These are phyloP conservation scores for Luzula sylvatica DNA, from an alignment of 176 grass and related monocot genomes.

Conservation along the genomic window DNA sequence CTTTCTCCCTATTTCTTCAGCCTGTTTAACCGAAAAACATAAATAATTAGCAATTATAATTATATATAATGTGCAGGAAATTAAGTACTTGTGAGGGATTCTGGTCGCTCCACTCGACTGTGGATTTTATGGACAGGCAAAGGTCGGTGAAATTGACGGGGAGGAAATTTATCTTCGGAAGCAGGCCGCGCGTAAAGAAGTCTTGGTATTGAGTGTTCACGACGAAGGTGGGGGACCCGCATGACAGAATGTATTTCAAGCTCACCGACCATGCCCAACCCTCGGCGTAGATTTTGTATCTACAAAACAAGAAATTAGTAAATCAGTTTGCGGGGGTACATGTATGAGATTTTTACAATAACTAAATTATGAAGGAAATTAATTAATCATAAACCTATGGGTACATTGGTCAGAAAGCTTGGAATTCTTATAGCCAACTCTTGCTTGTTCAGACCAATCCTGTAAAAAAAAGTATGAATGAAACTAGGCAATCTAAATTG, in stretches of 20 bases:
- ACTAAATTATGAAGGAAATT: neutral
- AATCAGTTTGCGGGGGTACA: too few species aligned
- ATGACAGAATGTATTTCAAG: conserved; percentile 66
- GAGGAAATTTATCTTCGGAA: conserved; percentile 37
- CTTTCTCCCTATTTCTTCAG: conserved; percentile 33
- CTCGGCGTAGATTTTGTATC: conserved; percentile 73
- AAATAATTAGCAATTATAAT: too few species aligned
- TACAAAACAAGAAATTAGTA: neutral
- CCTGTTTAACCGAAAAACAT: conserved; percentile 17
- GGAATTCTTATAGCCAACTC: conserved; percentile 40
- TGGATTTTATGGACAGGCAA: conserved; percentile 44
- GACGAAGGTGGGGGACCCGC: conserved; percentile 48
- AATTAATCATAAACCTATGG: conserved; percentile 22
- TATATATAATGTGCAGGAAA: neutral
- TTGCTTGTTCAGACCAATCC: conserved; percentile 50
- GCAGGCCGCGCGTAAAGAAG: conserved; percentile 53
- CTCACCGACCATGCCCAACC: conserved; percentile 79
- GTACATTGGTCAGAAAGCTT: conserved; percentile 53
- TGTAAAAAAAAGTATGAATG: conserved; percentile 10
- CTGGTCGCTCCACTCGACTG: conserved; percentile 50
- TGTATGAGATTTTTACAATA: too few species aligned
- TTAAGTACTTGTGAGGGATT: conserved; percentile 24
- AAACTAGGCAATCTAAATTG: too few species aligned
- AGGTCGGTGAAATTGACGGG: conserved; percentile 16
- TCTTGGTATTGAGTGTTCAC: conserved; percentile 57